phyloP scores from a whole-genome alignment of 2,329 filamentous ascomycete species.

The Fusarium austroafricanum region DNA sequence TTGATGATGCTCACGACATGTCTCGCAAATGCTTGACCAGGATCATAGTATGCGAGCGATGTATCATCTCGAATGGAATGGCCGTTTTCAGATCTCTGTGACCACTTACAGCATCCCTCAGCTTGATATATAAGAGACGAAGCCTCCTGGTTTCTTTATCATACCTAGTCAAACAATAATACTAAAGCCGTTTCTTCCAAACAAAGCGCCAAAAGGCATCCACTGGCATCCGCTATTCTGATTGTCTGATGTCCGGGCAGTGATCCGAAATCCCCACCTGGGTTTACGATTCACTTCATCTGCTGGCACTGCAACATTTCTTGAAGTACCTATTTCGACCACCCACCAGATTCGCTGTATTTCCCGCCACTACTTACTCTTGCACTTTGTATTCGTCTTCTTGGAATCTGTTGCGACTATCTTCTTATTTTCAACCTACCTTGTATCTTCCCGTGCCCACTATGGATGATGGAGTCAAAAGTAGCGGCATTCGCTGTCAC shows the following conservation, averaged over 20 bases:
- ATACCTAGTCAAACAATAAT: not conserved
- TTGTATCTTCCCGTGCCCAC: not conserved
- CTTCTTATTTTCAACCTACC: not conserved
- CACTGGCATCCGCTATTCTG: not conserved
- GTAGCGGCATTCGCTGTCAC: not conserved
- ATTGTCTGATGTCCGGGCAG: not conserved
- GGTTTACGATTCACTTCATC: not conserved
- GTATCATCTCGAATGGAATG: not conserved
- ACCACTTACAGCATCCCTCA: not conserved
- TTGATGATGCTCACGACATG: not conserved
- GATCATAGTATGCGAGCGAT: not conserved
- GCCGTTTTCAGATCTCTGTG: not conserved
- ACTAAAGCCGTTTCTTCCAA: not conserved
- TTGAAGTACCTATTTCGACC: not conserved
- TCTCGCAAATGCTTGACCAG: not conserved
- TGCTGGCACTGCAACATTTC: constrained; percentile 5
- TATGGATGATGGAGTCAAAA: constrained; percentile 5
- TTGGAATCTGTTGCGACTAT: not conserved
- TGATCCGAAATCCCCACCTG: not conserved
- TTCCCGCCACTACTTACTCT: not conserved
- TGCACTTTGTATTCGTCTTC: not conserved
- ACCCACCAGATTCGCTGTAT: not conserved
- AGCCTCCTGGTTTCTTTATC: not conserved
- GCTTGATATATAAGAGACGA: not conserved
- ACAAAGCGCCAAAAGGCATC: not conserved